Base-by-base conservation (phyloP, 140 eudicot genomes). In the Oenanthe javanica region DNA sequence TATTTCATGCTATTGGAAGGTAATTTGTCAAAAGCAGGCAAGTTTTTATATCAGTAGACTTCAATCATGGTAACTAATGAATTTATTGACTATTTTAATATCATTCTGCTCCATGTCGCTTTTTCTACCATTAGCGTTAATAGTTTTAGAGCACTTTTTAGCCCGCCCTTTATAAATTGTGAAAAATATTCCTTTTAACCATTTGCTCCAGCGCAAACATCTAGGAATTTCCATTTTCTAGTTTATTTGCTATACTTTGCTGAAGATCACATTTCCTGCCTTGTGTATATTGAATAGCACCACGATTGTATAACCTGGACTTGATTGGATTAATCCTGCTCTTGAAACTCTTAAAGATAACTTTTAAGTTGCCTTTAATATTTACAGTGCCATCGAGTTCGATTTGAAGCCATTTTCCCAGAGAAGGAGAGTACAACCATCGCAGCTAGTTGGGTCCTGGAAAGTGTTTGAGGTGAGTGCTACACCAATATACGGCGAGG, bases 401-500 rank as follows among this genome's bases (percentile, higher is more conserved):
- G 96, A 91, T 78, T 52, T 88, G 82, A 91, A 88, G 86, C 93
- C 99, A 25, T 93, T 92, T 81, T 95, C 99, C 45, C 97, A 93
- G 84, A 80, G 97, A 36, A 88, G 80, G 84, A 86, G 99, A 83
- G 88, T 87, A 14, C 97, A 89, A 75, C 98, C 98, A 18, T 89
- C 89, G 14, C 92, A 95, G 77, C 82, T 95, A 23, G 79, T 80
- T 0, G 99, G 99, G 27, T 87, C 90, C 9, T 95, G 97, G 97
- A 95, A 92, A 77, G 99, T 95, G 78, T 95, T 95, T 49, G 99
- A 95, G 85, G 84, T 91, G 76, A 95, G 99, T 75, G 97, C 93
- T 72, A 95, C 90, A 43, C 99, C 99, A 4, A 85, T 95, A 64
- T 91, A 90, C 4, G 88, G 87, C 0, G 96, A 89, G 36, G 98